Base-by-base conservation (phyloP, 306 rosid species). In the Medicago lupulina region DNA sequence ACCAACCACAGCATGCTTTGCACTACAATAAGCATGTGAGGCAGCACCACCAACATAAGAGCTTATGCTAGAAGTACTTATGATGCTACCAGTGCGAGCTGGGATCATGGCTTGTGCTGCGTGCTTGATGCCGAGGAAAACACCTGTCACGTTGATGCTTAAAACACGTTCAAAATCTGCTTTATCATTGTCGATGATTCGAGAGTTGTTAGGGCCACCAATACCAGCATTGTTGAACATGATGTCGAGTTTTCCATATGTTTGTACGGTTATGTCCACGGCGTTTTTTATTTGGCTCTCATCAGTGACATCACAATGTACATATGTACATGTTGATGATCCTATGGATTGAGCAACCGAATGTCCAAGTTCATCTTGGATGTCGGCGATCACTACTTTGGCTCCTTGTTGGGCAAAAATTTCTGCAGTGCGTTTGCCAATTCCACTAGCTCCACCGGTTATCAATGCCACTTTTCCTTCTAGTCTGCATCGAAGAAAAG, bases 401-500 rank as follows among this genome's bases (percentile, higher is more conserved):
- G 98, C 97, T 55, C 93, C 94, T 0, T 93, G 93, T 18, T 79
- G 18, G 1, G 59, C 87, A 4, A 91, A 93, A 14, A 88, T 72
- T 67, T 82, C 73, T 1, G 97, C 94, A 0, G 94, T 89, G 68
- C 87, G 78, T 70, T 87, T 84, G 0, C 98, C 97, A 0, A 93
- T 89, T 13, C 97, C 94, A 39, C 98, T 93, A 0, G 96, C 98
- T 62, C 96, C 98, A 15, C 97, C 98, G 0, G 97, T 93, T 73
- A 93, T 88, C 12, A 93, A 4, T 0, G 97, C 96, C 40, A 93
- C 98, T 72, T 90, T 94, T 41, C 96, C 97, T 65, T 82, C 90
- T 7, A 94, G 53, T 87, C 98, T 94, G 47, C 71, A 13, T 25
- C 12, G 9, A 25, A 23, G 21, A 17, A 53, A 53, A 53, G 25